Conservation (phyloP, 2,329 filamentous ascomycete species). For the Aspergillus pseudoviridinutans region DNA sequence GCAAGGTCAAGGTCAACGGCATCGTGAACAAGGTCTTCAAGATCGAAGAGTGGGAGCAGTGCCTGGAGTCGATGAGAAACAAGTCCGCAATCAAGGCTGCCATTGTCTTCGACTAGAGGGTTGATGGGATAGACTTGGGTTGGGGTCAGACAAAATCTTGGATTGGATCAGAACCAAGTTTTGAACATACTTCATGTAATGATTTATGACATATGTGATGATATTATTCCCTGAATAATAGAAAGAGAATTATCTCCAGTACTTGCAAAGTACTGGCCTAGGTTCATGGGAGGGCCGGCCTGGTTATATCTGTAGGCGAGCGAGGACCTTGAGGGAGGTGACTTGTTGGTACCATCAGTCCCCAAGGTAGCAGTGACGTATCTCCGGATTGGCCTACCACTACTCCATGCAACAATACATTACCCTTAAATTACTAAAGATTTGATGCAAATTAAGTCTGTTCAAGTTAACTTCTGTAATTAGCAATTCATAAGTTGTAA, state of each 20-base stretch:
- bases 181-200: background rate
- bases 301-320: background rate
- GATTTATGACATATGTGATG: background rate
- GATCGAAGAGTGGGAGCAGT: constrained; percentile 69
- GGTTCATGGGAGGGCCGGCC: background rate
- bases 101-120: constrained; percentile 61
- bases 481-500: background rate
- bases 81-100: constrained; percentile 72
- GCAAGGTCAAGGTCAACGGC: constrained; percentile 51
- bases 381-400: background rate
- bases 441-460: background rate
- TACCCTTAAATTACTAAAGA: background rate
- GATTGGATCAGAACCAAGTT: background rate
- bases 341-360: background rate
- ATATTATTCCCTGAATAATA: background rate
- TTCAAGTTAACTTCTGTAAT: background rate
- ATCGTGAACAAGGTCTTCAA: constrained; percentile 71
- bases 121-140: background rate
- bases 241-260: background rate
- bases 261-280: background rate
- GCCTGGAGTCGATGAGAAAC: constrained; percentile 66
- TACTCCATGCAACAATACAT: no score
- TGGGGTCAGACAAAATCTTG: background rate
- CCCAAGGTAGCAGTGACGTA: constrained; percentile 4
- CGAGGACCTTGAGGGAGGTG: constrained; percentile 15